These are phyloP conservation scores for Gleditsia sinensis DNA, from an alignment of 306 rosid species.

Conservation along the genomic window DNA sequence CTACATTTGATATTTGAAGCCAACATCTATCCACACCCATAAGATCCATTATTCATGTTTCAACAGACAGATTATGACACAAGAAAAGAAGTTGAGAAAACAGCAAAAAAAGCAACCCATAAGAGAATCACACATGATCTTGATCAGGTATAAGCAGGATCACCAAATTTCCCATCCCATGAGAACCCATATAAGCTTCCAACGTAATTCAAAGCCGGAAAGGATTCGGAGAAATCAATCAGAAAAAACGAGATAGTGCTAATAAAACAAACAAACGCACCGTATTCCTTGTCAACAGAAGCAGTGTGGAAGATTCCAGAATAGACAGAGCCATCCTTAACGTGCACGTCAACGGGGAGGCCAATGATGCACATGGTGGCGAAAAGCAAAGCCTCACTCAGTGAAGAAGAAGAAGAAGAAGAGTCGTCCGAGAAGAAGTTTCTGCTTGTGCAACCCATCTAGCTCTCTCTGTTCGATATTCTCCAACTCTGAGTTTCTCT, in stretches of 20 bases:
- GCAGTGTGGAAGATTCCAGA: slow-evolving; percentile 93
- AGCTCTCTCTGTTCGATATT: not conserved
- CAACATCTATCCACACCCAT: not conserved
- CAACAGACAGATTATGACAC: not conserved
- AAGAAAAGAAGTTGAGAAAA: not conserved
- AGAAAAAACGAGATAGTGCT: slow-evolving; percentile 10
- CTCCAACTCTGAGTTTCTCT: not conserved
- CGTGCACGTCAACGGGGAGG: slow-evolving; percentile 73
- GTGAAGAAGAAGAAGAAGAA: slow-evolving; percentile 31
- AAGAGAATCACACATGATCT: slow-evolving; percentile 32
- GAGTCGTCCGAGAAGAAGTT: slow-evolving; percentile 41
- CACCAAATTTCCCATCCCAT: slow-evolving; percentile 14
- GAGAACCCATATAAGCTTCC: slow-evolving; percentile 13
- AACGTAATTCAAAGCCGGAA: slow-evolving; percentile 2
- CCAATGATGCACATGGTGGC: slow-evolving; percentile 83
- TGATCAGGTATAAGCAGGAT: not conserved
- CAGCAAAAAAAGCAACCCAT: slow-evolving; percentile 17
- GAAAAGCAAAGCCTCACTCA: slow-evolving; percentile 64
- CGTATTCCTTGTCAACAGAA: slow-evolving; percentile 54
- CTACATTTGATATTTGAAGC: slow-evolving; percentile 1
- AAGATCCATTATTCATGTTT: slow-evolving; percentile 26
- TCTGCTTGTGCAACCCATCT: slow-evolving; percentile 67
- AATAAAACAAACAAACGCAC: slow-evolving; percentile 36
- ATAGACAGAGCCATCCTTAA: slow-evolving; percentile 79
- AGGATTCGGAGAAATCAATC: not conserved